Base-by-base conservation (phyloP, 257 asterid genomes). In the Scutellaria minor region DNA sequence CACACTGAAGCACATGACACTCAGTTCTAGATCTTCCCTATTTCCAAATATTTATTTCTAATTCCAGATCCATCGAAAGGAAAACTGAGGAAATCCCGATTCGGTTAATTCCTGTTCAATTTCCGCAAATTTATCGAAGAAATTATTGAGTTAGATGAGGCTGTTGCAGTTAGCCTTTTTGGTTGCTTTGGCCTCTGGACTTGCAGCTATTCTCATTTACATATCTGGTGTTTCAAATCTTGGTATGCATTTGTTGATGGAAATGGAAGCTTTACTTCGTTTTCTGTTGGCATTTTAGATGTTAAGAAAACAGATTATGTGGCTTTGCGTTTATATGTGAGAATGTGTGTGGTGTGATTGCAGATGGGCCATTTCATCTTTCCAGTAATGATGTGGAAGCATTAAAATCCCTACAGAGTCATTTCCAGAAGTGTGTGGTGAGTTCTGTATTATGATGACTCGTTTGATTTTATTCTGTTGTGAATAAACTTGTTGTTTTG, bases 381-480 rank as follows among this genome's bases (percentile, higher is more conserved):
- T 83, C 97, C 0, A 58, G 64, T 48, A 88, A 85, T 70, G 98
- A 90, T 80, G 75, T 83, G 74, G 87, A 87, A 39, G 91, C 98
- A n/a, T 77, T 92, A 79, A 75, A 66, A 71, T 77, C 90, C 46
- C 82, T 92, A 71, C 96, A 79, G 78, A 55, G 66, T 64, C 81
- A 81, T 58, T 92, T 92, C 81, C 83, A 80, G 77, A 85, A 87
- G 85, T 92, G 98, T 70, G 97, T 92, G 89, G 98, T 92, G 75
- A 85, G 96, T 82, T 74, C 45, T 60, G 14, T 6, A 57, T 48
- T 48, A 59, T 18, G 8, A 61, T 68, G 15, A 14, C 64, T 55
- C 14, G 12, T 44, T 24, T 22, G 0, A 9, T 73, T 9, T 52
- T 54, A n/a, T 51, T 31, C 2, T 18, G 20, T 31, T 65, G 67